Conservation (phyloP, 164 flowering plant species). For the Chimonanthus praecox region DNA sequence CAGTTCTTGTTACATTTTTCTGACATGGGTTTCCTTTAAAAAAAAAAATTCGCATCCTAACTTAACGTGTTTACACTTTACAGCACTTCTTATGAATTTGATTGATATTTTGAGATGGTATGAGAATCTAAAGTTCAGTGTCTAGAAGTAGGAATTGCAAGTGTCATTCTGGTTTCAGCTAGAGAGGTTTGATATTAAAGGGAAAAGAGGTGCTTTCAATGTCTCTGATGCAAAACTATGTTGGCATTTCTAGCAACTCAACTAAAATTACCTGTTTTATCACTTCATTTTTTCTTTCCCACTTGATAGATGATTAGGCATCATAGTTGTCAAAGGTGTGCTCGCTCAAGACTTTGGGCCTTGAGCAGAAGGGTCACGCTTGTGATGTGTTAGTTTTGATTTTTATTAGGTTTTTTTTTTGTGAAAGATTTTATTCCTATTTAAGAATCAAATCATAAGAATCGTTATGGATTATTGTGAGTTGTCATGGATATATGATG, state of each 20-base stretch:
- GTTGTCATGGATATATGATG: not conserved
- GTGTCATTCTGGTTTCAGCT: not conserved
- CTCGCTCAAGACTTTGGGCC: not conserved
- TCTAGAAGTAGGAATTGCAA: not conserved
- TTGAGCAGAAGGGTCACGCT: no score
- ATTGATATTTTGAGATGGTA: not conserved
- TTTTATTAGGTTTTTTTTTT: no score
- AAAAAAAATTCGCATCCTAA: no score
- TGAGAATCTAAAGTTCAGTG: not conserved
- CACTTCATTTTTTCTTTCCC: not conserved
- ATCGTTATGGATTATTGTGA: not conserved
- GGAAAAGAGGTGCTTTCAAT: not conserved
- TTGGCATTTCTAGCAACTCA: not conserved
- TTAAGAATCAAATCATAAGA: no score
- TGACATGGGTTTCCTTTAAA: no score
- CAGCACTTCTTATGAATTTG: not conserved
- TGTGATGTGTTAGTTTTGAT: not conserved
- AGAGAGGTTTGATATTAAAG: not conserved
- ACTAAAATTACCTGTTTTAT: not conserved
- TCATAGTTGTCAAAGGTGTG: no score
- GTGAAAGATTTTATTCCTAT: no score
- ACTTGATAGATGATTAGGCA: not conserved
- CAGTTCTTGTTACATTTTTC: no score
- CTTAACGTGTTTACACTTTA: no score
- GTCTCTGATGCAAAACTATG: not conserved